Conservation (phyloP, 2,329 filamentous ascomycete genomes). For the Graphilbum sp. region DNA sequence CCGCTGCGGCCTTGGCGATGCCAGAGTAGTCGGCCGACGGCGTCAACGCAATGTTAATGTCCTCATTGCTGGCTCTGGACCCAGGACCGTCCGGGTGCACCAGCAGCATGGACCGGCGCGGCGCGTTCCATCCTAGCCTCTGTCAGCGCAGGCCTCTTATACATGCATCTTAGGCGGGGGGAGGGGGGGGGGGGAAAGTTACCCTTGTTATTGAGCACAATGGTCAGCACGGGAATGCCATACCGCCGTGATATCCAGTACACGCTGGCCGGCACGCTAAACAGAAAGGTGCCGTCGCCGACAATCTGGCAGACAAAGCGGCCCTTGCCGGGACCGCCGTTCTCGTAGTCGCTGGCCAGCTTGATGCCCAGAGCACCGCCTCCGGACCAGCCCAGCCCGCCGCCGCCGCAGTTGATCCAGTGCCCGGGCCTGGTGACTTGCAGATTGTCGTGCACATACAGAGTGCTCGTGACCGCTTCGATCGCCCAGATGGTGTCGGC, state of each 20-base stretch:
- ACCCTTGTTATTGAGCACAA: constrained; percentile 35
- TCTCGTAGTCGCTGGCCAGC: constrained; percentile 23
- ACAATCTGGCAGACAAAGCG: constrained; percentile 33
- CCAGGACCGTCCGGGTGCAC: constrained; percentile 42
- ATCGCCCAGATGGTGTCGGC: constrained; percentile 51
- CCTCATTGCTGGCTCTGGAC: constrained; percentile 39
- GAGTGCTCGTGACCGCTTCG: constrained; percentile 57
- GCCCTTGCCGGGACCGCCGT: constrained; percentile 20
- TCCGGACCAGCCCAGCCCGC: constrained; percentile 36
- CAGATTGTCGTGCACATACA: constrained; percentile 50
- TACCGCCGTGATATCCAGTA: constrained; percentile 32
- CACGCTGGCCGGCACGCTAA: constrained; percentile 29
- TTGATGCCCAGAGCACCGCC: constrained; percentile 34
- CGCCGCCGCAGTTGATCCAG: constrained; percentile 37
- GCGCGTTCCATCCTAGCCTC: constrained; percentile 38
- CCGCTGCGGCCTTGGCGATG: constrained; percentile 42
- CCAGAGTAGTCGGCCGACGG: constrained; percentile 42
- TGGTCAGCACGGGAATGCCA: constrained; percentile 28
- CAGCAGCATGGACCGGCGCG: constrained; percentile 36
- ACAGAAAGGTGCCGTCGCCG: constrained; percentile 32
- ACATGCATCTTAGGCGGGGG: neutral
- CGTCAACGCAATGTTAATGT: constrained; percentile 44
- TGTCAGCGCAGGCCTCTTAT: too few relatives aligned
- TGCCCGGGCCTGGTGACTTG: constrained; percentile 36
- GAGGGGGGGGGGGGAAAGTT: constrained; percentile 9